phyloP scores from a whole-genome alignment of 2,329 filamentous ascomycete species.

The Helotiales sp. region DNA sequence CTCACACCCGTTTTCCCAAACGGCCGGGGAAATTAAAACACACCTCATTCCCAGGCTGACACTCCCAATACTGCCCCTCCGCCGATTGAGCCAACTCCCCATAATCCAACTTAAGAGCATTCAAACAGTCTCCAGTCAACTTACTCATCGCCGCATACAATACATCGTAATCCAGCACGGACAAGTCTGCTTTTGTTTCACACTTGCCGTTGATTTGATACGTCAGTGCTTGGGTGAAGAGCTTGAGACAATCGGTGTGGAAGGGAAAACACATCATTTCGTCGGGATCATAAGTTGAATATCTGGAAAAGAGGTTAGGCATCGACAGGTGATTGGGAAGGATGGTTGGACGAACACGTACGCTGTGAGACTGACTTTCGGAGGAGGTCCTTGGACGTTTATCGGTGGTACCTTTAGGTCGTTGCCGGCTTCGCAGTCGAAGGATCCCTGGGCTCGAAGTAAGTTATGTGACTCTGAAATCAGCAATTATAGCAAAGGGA shows the following conservation, averaged over 20 bases:
- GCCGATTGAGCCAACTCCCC: constrained; percentile 13
- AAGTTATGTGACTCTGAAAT: background rate
- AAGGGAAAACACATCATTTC: constrained; percentile 16
- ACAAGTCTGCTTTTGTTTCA: background rate
- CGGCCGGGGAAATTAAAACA: background rate
- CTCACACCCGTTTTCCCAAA: no score
- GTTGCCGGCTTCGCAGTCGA: constrained; percentile 17
- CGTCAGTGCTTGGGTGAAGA: constrained; percentile 23
- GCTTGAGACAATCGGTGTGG: constrained; percentile 17
- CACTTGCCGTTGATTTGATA: constrained; percentile 7
- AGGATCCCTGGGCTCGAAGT: constrained; percentile 8
- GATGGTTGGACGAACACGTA: no score
- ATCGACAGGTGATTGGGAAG: no score
- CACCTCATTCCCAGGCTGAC: constrained; percentile 21
- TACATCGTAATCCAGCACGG: constrained; percentile 16
- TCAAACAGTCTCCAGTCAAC: constrained; percentile 3
- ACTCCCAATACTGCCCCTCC: constrained; percentile 23
- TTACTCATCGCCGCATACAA: constrained; percentile 20
- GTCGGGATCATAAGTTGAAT: constrained; percentile 18
- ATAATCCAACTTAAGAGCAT: constrained; percentile 22
- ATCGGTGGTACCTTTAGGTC: constrained; percentile 23
- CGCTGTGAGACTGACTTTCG: background rate
- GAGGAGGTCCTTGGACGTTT: background rate
- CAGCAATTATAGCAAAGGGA: background rate
- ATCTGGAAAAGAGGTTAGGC: constrained; percentile 11